Percentiles rank a stretch among this genome's conserved stretches.
These are phyloP conservation scores for Penicillium pulvis DNA, from an alignment of 495 filamentous ascomycete genomes.

Conservation along the genomic window DNA sequence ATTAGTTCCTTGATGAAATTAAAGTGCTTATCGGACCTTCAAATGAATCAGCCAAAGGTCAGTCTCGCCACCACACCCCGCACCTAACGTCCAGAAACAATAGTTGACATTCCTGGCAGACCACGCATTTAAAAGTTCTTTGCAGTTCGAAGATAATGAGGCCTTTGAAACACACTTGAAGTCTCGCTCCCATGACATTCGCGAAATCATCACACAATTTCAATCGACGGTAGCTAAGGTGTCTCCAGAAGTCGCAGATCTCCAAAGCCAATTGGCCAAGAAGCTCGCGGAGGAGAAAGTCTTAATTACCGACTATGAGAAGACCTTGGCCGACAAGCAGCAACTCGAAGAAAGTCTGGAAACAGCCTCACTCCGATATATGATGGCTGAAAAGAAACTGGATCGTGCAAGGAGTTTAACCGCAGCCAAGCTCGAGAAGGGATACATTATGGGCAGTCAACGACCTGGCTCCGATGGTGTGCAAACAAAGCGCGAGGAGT, in stretches of 20 bases:
- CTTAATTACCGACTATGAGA: slow-evolving; percentile 73
- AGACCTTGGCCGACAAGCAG: slow-evolving; percentile 75
- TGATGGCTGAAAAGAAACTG: slow-evolving; percentile 91
- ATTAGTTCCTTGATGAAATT: slow-evolving; percentile 83
- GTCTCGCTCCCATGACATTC: slow-evolving; percentile 61
- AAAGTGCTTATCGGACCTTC: slow-evolving; percentile 63
- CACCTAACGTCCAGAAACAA: background rate
- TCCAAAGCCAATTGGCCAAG: slow-evolving; percentile 72
- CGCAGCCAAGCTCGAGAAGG: slow-evolving; percentile 89
- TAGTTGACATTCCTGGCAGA: slow-evolving; percentile 28
- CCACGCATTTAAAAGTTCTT: slow-evolving; percentile 33
- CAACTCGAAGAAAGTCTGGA: slow-evolving; percentile 81
- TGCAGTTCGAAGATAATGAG: slow-evolving; percentile 40
- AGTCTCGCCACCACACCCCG: slow-evolving; percentile 15
- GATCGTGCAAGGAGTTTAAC: slow-evolving; percentile 84
- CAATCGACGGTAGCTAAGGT: slow-evolving; percentile 47
- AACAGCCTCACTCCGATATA: slow-evolving; percentile 81
- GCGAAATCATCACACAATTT: slow-evolving; percentile 58
- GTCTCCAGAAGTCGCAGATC: slow-evolving; percentile 64
- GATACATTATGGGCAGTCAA: slow-evolving; percentile 70
- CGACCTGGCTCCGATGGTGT: slow-evolving; percentile 50
- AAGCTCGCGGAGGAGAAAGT: slow-evolving; percentile 81
- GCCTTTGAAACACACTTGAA: slow-evolving; percentile 79
- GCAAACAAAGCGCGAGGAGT: slow-evolving; percentile 57
- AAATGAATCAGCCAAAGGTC: slow-evolving; percentile 59